Base-by-base conservation (phyloP, 306 rosid species). In the Dryas octopetala region DNA sequence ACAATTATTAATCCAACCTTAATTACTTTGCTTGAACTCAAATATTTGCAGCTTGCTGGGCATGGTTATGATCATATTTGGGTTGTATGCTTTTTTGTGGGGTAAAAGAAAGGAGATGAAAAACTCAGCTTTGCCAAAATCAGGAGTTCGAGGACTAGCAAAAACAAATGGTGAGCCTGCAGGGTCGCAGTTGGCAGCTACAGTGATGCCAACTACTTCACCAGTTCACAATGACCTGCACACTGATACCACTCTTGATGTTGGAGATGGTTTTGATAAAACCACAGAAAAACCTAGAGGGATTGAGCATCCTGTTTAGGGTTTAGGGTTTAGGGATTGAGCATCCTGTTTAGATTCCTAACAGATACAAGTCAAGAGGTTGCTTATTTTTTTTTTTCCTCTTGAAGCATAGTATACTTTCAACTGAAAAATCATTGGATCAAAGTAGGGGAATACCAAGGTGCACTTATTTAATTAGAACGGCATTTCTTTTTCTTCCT, bases 51-150 rank as follows among this genome's bases (percentile, higher is more conserved):
- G 93, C 63, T 47, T 92, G 65, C 0, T 90, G 17, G 97, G 96
- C 15, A 78, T 83, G 85, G 54, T 76, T 78, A 52, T 90, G 78
- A 85, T 92, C 81, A 73, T 84, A 12, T 0, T 41, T 9, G 97
- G 97, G 62, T 54, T 92, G 50, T 90, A 88, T 78, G 82, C 68
- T 11, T 92, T 87, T 68, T 51, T 90, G 71, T 88, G 89, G 91
- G 97, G 93, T 3, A 84, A 88, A 75, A 73, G 4, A 8, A 83
- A 57, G 17, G 87, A 90, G 77, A 48, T 4, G 40, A 68, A 19
- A 4, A 7, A 4, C 45, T 28, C 6, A 43, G 14, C 74, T 40
- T 78, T 72, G 54, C 17, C 73, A 55, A 58, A 49, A 3, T 70
- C 46, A 62, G 75, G 13, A 26, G 76, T 62, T 50, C 62, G 68